Evolutionary conservation across 345 rosid species (phyloP), one percentile per base, ranked within the genome.

Genomic region (Isatis tinctoria): DNA sequence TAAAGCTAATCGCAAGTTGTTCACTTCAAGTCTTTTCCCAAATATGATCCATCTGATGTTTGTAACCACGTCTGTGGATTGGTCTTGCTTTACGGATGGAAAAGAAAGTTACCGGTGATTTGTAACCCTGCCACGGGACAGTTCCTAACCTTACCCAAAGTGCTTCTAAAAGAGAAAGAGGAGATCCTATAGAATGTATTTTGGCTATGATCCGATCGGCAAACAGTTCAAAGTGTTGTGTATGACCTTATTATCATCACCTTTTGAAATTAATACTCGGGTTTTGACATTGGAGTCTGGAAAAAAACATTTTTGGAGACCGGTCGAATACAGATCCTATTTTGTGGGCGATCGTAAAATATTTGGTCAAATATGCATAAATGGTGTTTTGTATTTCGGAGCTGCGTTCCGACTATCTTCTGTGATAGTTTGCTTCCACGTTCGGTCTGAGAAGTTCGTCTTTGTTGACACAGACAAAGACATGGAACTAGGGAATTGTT

Each of bases 191-290:
- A n/a, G n/a, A n/a, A 52, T 28, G 2, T 24, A 24, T 67, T 10
- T 67, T 3, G 61, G 72, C 2, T 67, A 51, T 67, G 72, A 67
- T 36, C 36, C 36, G 0, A 8, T 9, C 16, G 41, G 9, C 18
- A 41, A 54, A 54, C 3, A 54, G 30, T 54, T 27, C 41, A 68
- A 68, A 40, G 53, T 68, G 39, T 52, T 67, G 49, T 67, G 51
- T 37, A n/a, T 67, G 72, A 67, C 49, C 1, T 32, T 7, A n/a
- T n/a, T n/a, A n/a, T 5, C 59, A 20, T 51, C 47, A 66, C 47
- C 20, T 49, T n/a, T 22, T 35, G 60, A 17, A 8, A 26, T 24
- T 8, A 67, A 6, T 39, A 56, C 64, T 56, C 12, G 5, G 49
- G 18, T 69, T 69, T 39, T 69, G 64, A 69, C 73, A 28, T 3